Percentiles rank a stretch among this genome's conserved stretches.
These are phyloP conservation scores for Rhizoclosmatium globosum DNA, from an alignment of 192 early-diverging fungal species.

Conservation along the genomic window DNA sequence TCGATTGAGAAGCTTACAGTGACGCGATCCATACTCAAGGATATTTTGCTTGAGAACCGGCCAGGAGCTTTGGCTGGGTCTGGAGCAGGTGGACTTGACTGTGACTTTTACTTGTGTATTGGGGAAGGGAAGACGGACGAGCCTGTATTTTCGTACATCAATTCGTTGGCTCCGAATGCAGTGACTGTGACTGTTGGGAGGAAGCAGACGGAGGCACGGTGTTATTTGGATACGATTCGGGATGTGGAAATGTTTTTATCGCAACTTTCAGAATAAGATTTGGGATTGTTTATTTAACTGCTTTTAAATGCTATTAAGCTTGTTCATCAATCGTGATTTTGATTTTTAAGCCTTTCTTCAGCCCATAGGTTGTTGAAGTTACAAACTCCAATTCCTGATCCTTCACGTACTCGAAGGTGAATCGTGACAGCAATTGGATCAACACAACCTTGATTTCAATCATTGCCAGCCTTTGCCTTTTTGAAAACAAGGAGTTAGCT, in stretches of 20 bases:
- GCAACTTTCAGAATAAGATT: too few relatives aligned
- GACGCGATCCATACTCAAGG: conserved; percentile 85
- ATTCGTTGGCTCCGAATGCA: conserved; percentile 42
- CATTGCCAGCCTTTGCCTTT: too few relatives aligned
- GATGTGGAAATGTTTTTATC: conserved; percentile 44
- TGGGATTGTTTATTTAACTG: too few relatives aligned
- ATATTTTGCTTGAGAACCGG: conserved; percentile 57
- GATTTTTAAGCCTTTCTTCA: conserved; percentile 39
- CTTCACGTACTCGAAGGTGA: conserved; percentile 22
- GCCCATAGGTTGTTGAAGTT: conserved; percentile 14
- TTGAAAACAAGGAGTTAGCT: too few relatives aligned
- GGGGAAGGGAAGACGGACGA: conserved; percentile 98
- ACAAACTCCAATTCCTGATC: conserved; percentile 27
- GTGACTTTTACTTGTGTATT: conserved; percentile 49
- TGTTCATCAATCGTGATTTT: neutral
- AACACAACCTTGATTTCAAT: neutral
- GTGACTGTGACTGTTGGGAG: conserved; percentile 92
- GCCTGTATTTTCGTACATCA: conserved; percentile 75
- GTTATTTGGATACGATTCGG: conserved; percentile 75
- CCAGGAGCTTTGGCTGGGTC: neutral
- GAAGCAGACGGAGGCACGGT: conserved; percentile 94
- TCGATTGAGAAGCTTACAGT: conserved; percentile 92
- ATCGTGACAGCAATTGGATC: conserved; percentile 15
- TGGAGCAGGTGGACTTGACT: conserved; percentile 12
- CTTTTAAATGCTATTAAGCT: too few relatives aligned